Conservation (phyloP, 371 early-diverging fungal genomes). For the Smittium mucronatum region DNA sequence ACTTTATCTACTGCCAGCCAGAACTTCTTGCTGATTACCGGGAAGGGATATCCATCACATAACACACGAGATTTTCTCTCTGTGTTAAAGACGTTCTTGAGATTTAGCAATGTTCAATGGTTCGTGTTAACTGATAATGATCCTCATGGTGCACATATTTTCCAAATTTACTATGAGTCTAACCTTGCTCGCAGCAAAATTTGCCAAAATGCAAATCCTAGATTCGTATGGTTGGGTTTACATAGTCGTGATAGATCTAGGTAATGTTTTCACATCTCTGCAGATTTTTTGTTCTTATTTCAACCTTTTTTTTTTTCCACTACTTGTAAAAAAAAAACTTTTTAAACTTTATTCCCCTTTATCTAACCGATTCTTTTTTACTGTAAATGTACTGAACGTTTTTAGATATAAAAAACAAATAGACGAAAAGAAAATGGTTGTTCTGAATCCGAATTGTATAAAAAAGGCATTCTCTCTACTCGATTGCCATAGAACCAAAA, state of each 20-base stretch:
- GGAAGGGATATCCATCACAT: slow-evolving; percentile 7
- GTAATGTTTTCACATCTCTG: neutral
- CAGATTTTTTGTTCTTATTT: too few relatives aligned
- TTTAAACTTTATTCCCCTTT: too few relatives aligned
- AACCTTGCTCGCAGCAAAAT: neutral
- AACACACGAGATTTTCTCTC: slow-evolving; percentile 5
- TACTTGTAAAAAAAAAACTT: too few relatives aligned
- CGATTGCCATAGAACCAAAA: neutral
- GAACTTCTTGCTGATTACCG: neutral
- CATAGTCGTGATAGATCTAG: neutral
- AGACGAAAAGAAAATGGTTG: neutral
- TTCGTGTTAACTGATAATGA: slow-evolving; percentile 5
- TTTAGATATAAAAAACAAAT: neutral
- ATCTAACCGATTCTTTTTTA: too few relatives aligned
- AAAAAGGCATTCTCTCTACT: neutral
- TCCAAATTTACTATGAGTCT: neutral
- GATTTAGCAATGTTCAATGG: neutral
- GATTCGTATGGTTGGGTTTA: neutral
- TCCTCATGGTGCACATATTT: slow-evolving; percentile 10
- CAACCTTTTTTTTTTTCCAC: too few relatives aligned
- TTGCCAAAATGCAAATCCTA: neutral
- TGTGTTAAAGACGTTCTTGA: neutral
- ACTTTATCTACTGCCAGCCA: neutral
- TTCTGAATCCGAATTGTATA: neutral
- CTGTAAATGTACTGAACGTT: too few relatives aligned